A percentile compares a stretch with the other conserved stretches of the same genome.
These are phyloP conservation scores for Pyricularia sp. DNA, from an alignment of 2,329 filamentous ascomycete genomes.

Conservation along the genomic window DNA sequence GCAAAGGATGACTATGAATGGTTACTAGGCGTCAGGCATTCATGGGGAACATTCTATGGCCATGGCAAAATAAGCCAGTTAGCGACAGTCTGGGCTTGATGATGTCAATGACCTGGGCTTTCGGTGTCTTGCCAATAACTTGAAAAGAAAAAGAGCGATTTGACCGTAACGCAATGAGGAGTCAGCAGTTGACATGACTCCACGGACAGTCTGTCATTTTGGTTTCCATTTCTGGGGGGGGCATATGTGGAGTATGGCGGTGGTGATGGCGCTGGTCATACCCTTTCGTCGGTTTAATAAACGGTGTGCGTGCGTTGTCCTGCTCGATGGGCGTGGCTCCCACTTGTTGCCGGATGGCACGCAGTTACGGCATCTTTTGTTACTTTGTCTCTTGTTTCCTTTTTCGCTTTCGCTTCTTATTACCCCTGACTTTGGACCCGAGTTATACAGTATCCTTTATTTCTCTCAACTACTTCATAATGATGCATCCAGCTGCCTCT, in stretches of 20 bases:
- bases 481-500: slow-evolving; percentile 2
- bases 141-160: background rate
- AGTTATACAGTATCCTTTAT: slow-evolving; percentile 1
- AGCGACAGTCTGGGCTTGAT: background rate
- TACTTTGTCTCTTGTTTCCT: background rate
- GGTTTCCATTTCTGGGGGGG: background rate
- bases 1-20: slow-evolving; percentile 97
- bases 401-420: slow-evolving; percentile 1
- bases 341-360: background rate
- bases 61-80: background rate
- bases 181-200: background rate
- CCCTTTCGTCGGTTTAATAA: slow-evolving; percentile 1
- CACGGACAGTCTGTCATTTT: background rate
- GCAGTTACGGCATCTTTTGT: background rate
- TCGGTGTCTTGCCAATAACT: background rate
- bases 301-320: background rate
- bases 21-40: slow-evolving; percentile 56
- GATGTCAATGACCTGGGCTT: background rate
- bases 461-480: slow-evolving; percentile 2
- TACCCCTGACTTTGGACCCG: slow-evolving; percentile 3
- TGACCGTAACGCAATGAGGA: background rate
- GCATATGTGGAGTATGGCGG: background rate
- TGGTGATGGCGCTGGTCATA: slow-evolving; percentile 10
- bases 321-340: background rate
- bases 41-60: slow-evolving; percentile 5